phyloP scores from a whole-genome alignment of 2,329 filamentous ascomycete species.

The Plenodomus lindquistii region DNA sequence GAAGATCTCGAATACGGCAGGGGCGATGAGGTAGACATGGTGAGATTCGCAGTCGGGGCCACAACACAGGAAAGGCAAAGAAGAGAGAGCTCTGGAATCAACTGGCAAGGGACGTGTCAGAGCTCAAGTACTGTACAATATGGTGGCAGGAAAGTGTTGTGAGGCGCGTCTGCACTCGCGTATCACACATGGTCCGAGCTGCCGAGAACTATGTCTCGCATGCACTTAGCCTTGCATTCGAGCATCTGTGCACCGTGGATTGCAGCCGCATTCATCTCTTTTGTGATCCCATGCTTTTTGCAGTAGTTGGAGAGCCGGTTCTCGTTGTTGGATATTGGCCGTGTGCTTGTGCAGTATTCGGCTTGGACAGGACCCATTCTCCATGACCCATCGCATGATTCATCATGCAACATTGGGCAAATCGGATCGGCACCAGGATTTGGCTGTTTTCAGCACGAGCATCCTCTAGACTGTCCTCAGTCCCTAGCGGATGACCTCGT shows the following conservation, averaged over 20 bases:
- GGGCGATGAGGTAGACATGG: conserved; percentile 29
- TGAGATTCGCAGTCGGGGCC: conserved; percentile 1
- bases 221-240: conserved; percentile 5
- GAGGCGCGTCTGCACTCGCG: conserved; percentile 18
- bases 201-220: conserved; percentile 21
- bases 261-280: conserved; percentile 5
- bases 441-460: not conserved
- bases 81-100: conserved; percentile 8
- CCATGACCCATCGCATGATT: too few relatives aligned
- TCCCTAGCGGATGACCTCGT: not conserved
- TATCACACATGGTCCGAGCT: conserved; percentile 12
- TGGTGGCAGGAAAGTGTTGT: conserved; percentile 33
- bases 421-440: not conserved
- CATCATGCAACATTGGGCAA: not conserved
- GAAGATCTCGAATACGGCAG: conserved; percentile 31
- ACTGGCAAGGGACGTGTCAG: conserved; percentile 15
- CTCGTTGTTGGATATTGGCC: too few relatives aligned
- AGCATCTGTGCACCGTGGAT: conserved; percentile 9
- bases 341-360: too few relatives aligned
- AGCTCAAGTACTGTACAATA: conserved; percentile 17
- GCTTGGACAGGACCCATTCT: too few relatives aligned
- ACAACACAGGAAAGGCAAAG: conserved; percentile 3
- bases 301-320: too few relatives aligned
- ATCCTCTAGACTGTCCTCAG: not conserved
- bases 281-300: not conserved